These are phyloP conservation scores for Stentor roeselii DNA, from an alignment of 73 alveolate species.

Conservation along the genomic window DNA sequence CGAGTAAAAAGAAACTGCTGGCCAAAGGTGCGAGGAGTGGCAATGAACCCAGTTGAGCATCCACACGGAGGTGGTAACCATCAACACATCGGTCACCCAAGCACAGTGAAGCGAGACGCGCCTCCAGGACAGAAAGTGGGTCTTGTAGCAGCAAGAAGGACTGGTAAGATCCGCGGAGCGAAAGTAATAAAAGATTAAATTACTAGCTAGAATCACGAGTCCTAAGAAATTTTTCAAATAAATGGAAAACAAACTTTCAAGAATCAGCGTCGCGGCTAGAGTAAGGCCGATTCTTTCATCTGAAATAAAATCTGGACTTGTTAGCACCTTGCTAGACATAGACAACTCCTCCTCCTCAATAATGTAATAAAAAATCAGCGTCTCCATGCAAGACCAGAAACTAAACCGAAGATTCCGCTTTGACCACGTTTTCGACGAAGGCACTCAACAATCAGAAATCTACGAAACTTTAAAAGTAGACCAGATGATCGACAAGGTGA, in stretches of 20 bases:
- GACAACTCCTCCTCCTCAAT: neutral
- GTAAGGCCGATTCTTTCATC: neutral
- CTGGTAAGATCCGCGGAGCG: too few species aligned
- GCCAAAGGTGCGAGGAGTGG: neutral
- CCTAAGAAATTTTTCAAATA: too few species aligned
- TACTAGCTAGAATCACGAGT: too few species aligned
- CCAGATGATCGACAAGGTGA: slow-evolving; percentile 60
- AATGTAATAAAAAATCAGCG: neutral
- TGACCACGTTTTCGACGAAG: slow-evolving; percentile 72
- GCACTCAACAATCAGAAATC: slow-evolving; percentile 60
- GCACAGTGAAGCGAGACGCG: neutral
- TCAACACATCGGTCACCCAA: neutral
- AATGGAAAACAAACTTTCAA: slow-evolving; percentile 8
- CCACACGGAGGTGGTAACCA: neutral
- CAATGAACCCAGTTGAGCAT: neutral
- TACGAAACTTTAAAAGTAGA: slow-evolving; percentile 55
- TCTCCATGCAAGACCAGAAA: neutral
- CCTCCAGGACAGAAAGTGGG: neutral
- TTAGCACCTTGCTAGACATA: neutral
- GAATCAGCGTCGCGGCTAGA: slow-evolving; percentile 6
- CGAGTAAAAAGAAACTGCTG: neutral
- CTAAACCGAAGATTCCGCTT: slow-evolving; percentile 46
- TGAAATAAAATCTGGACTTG: neutral
- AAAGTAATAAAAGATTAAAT: too few species aligned
- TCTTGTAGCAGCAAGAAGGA: neutral